Evolutionary conservation across 2,329 filamentous ascomycete genomes (phyloP), one percentile per base, ranked within the genome.

Genomic region (Aschersonia sp.): DNA sequence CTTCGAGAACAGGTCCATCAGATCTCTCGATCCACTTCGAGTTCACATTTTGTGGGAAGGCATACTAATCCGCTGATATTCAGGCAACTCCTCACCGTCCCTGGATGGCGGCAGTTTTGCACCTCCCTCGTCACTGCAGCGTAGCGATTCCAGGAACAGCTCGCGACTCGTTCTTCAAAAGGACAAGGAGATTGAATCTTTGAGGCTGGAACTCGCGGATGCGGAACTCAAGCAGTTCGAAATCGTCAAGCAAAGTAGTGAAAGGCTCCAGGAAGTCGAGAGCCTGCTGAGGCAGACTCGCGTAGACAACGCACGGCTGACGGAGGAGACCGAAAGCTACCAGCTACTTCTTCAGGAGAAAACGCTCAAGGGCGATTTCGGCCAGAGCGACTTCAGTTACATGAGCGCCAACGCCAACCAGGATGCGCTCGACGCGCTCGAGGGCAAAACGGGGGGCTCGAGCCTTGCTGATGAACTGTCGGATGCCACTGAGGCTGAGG

Each of bases 281-380:
- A 83, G 85, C 57, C 79, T 86, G 54, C 76, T 97, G 46, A 81
- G 96, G 67, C 90, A 97, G 60, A 83, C 87, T 40, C 87, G 89
- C 58, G 92, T 97, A 84, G 85, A 88, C 55, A 98, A 97, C 61
- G 92, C 92, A 49, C 80, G 89, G 43, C 72, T 98, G 53, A 92
- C 96, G 85, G 92, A 98, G 67, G 92, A 98, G 65, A 97, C 97
- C 59, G 92, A 98, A 67, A 94, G 88, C 67, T 98, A 95, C 66
- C 90, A 97, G 66, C 76, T 97, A 39, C 79, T 98, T 14, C 79
- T 98, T 30, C 87, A 88, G 60, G 89, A 97, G 65, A 90, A 88
- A 72, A 97, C 92, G 1, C 76, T 98, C 50, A 95, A 94, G 60
- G 92, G 92, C 32, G 90, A 97, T 60, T 90, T 96, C 61, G 76